These are phyloP conservation scores for Thelephora ganbajun DNA, from an alignment of 768 basidiomycete genomes.

Conservation along the genomic window DNA sequence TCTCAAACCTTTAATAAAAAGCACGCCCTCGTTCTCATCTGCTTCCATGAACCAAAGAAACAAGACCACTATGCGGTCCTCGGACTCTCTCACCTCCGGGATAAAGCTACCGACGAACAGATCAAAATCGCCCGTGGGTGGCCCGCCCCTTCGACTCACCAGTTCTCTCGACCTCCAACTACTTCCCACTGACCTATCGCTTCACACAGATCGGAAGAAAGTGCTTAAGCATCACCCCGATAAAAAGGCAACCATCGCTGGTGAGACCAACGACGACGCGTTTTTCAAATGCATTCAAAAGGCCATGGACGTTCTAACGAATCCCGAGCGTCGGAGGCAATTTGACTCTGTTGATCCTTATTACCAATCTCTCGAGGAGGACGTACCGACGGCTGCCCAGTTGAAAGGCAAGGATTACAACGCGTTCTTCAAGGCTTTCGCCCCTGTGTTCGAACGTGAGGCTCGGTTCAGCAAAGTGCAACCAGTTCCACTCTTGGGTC, in stretches of 20 bases:
- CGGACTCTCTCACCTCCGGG: slow-evolving; percentile 82
- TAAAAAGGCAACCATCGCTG: slow-evolving; percentile 72
- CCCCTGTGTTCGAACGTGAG: slow-evolving; percentile 80
- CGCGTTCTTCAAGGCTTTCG: slow-evolving; percentile 48
- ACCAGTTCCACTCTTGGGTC: slow-evolving; percentile 76
- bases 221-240: slow-evolving; percentile 98
- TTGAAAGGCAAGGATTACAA: slow-evolving; percentile 39
- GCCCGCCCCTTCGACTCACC: background rate
- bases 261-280: slow-evolving; percentile 87
- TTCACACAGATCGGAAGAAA: slow-evolving; percentile 77
- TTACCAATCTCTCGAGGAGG: slow-evolving; percentile 60
- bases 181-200: background rate
- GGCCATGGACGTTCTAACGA: slow-evolving; percentile 86
- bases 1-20: background rate
- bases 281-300: slow-evolving; percentile 99
- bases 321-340: slow-evolving; percentile 79
- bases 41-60: slow-evolving; percentile 38
- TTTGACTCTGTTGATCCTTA: slow-evolving; percentile 92
- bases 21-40: background rate
- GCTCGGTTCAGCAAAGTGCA: slow-evolving; percentile 81
- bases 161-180: slow-evolving; percentile 1
- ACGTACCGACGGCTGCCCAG: slow-evolving; percentile 53
- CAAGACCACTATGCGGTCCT: slow-evolving; percentile 98
- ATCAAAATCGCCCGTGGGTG: slow-evolving; percentile 91
- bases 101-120: slow-evolving; percentile 77